These are phyloP conservation scores for Tetragonia tetragonoides DNA, from an alignment of 148 eudicot species.

Conservation along the genomic window DNA sequence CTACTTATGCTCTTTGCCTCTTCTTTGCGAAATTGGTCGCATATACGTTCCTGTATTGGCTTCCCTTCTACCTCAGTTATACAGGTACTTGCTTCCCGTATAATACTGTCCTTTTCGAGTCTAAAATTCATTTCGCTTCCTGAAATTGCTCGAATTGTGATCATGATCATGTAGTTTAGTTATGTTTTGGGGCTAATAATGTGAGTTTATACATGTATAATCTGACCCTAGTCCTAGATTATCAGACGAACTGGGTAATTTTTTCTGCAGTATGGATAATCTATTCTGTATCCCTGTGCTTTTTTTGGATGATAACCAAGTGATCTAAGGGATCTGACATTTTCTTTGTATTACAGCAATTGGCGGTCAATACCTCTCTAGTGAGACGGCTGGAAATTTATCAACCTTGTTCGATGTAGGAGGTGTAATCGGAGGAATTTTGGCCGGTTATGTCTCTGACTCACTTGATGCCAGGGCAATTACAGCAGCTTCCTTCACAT, in stretches of 20 bases:
- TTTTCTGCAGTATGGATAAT: neutral
- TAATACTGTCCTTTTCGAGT: neutral
- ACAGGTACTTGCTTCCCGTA: slow-evolving; percentile 49
- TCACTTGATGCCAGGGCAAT: slow-evolving; percentile 77
- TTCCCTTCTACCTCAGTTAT: slow-evolving; percentile 87
- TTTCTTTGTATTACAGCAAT: slow-evolving; percentile 52
- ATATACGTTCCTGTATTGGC: slow-evolving; percentile 89
- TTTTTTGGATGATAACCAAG: too few relatives aligned
- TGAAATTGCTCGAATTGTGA: neutral
- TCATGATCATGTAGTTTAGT: too few relatives aligned
- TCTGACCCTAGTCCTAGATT: neutral
- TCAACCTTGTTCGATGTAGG: slow-evolving; percentile 92
- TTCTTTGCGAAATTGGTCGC: slow-evolving; percentile 93
- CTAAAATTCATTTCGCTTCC: neutral
- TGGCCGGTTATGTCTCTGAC: slow-evolving; percentile 85
- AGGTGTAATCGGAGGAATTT: slow-evolving; percentile 85
- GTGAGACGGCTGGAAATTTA: slow-evolving; percentile 72
- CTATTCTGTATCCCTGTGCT: too few relatives aligned
- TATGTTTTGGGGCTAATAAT: neutral
- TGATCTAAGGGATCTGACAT: neutral
- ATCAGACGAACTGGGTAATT: neutral
- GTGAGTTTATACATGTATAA: neutral
- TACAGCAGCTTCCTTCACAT: slow-evolving; percentile 88
- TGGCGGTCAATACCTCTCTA: slow-evolving; percentile 75
- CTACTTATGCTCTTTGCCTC: slow-evolving; percentile 82